Conservation (phyloP, 2,329 filamentous ascomycete species). For the Pyrenophora tritici-repentis region DNA sequence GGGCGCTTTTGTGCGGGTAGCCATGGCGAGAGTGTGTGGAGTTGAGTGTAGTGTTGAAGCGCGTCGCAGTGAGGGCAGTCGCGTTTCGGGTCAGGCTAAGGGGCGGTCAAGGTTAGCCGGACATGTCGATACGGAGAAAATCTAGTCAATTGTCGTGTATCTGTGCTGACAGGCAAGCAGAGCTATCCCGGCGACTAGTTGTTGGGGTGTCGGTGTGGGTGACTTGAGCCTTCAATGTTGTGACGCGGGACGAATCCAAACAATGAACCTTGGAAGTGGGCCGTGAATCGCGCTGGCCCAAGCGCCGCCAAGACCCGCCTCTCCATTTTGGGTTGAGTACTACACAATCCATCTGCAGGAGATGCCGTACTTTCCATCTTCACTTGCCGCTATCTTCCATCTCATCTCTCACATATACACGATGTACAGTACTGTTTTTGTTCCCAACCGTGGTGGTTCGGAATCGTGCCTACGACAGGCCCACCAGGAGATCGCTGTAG, state of each 20-base stretch:
- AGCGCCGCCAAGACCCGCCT: slow-evolving; percentile 18
- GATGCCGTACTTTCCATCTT: not conserved
- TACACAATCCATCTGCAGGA: not conserved
- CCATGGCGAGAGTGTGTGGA: slow-evolving; percentile 30
- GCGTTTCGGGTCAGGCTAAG: slow-evolving; percentile 12
- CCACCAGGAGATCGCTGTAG: slow-evolving; percentile 10
- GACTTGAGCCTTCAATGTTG: slow-evolving; percentile 20
- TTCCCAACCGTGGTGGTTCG: not conserved
- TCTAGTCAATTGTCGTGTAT: slow-evolving; percentile 14
- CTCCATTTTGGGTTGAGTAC: slow-evolving; percentile 6
- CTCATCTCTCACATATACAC: not conserved
- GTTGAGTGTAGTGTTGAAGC: slow-evolving; percentile 19
- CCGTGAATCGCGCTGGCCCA: slow-evolving; percentile 20
- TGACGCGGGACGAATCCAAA: slow-evolving; percentile 27
- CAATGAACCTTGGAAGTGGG: slow-evolving; percentile 18
- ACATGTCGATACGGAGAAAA: slow-evolving; percentile 23
- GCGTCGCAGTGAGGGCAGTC: slow-evolving; percentile 30
- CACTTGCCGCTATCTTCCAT: not conserved
- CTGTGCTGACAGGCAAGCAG: slow-evolving; percentile 15
- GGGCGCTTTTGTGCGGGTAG: slow-evolving; percentile 41
- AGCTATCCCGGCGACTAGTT: slow-evolving; percentile 12
- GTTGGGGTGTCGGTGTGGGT: slow-evolving; percentile 15
- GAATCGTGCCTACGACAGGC: not conserved
- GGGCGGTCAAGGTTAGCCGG: slow-evolving; percentile 17
- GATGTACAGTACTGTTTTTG: not conserved